phyloP scores from a whole-genome alignment of 2,329 filamentous ascomycete species.

The Cercospora sp. region DNA sequence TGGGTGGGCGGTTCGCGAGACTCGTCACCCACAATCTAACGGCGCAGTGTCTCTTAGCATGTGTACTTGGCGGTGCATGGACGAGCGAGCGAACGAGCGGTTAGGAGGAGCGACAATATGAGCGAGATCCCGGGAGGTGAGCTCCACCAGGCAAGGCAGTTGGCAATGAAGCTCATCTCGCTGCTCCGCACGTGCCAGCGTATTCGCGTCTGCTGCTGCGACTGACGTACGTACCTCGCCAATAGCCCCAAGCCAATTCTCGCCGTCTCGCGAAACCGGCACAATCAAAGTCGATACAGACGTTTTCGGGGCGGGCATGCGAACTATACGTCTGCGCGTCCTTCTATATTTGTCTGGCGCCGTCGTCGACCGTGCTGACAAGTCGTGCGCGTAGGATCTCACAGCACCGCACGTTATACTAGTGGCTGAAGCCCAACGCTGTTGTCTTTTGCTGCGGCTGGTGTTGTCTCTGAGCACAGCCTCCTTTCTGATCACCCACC shows the following conservation, averaged over 20 bases:
- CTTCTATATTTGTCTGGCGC: background rate
- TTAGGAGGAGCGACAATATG: background rate
- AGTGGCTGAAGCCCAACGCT: background rate
- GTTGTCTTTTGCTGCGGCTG: background rate
- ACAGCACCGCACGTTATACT: background rate
- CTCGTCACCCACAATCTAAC: constrained; percentile 12
- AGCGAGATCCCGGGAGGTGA: background rate
- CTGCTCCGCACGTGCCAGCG: constrained; percentile 2
- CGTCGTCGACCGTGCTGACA: background rate
- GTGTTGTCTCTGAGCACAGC: background rate
- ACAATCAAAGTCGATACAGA: background rate
- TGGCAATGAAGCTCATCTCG: constrained; percentile 3
- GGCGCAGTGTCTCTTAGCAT: constrained; percentile 5
- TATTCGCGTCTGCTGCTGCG: constrained; percentile 1
- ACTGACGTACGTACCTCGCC: constrained; percentile 2
- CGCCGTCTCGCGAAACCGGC: background rate
- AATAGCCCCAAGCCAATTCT: background rate
- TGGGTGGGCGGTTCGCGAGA: background rate
- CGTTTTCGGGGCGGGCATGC: background rate
- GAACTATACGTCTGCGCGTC: background rate
- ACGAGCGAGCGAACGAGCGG: background rate
- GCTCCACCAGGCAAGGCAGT: background rate
- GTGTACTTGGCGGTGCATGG: background rate
- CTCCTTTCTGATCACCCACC: background rate
- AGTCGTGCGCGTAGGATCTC: background rate